Percentiles rank a stretch among this genome's conserved stretches.
Conservation (phyloP, 768 basidiomycete species). For the Suillus clintonianus region DNA sequence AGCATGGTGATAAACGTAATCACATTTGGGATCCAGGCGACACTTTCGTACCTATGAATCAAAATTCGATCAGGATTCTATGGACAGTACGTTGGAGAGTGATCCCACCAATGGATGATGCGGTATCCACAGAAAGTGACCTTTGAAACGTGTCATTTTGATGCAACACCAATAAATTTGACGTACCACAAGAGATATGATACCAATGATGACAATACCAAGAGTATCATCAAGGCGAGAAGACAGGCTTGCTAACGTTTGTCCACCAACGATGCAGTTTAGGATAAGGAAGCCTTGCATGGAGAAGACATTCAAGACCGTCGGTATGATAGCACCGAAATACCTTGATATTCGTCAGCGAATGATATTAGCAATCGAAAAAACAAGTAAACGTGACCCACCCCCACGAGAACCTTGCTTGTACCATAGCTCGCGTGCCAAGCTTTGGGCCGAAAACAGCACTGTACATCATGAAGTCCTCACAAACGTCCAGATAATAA, state of each 20-base stretch:
- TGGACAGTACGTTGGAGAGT: not conserved
- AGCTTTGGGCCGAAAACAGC: conserved; percentile 56
- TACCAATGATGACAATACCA: conserved; percentile 34
- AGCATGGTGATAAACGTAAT: conserved; percentile 67
- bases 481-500: not conserved
- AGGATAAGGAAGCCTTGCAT: conserved; percentile 60
- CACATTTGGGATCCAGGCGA: conserved; percentile 78
- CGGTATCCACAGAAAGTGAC: conserved; percentile 67
- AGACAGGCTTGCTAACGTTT: conserved; percentile 54
- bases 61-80: not conserved
- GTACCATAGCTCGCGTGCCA: conserved; percentile 60
- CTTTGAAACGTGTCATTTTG: conserved; percentile 24
- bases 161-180: not conserved
- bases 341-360: conserved; percentile 30
- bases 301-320: conserved; percentile 49
- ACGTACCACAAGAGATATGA: conserved; percentile 33
- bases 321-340: conserved; percentile 41
- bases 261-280: conserved; percentile 64
- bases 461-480: conserved; percentile 19
- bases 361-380: not conserved
- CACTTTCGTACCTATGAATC: conserved; percentile 62
- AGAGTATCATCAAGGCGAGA: conserved; percentile 29
- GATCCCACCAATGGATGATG: conserved; percentile 55
- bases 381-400: conserved; percentile 20
- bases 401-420: conserved; percentile 56